These are phyloP conservation scores for Carex arenaria DNA, from an alignment of 202 grass and related monocot species.

Conservation along the genomic window DNA sequence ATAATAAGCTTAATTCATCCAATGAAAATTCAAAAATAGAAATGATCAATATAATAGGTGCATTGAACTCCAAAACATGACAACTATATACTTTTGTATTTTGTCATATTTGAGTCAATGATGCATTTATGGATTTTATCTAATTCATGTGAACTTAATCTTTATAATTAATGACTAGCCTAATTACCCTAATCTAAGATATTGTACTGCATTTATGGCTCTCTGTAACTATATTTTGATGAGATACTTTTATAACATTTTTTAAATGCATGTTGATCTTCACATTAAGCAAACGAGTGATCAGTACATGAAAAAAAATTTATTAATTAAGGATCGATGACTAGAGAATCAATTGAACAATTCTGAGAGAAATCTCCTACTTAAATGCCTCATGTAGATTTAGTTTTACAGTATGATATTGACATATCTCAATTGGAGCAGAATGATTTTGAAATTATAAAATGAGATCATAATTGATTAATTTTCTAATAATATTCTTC, in stretches of 20 bases:
- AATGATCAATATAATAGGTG: too few species aligned
- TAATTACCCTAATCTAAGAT: neutral
- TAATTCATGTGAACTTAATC: neutral
- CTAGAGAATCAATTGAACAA: neutral
- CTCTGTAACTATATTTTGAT: neutral
- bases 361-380: neutral
- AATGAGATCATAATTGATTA: neutral
- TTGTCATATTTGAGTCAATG: neutral
- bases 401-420: too few species aligned
- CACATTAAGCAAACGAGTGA: neutral
- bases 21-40: neutral
- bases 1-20: neutral
- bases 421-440: neutral
- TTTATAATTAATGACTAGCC: neutral
- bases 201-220: neutral
- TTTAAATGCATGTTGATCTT: neutral
- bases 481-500: too few species aligned
- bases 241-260: neutral
- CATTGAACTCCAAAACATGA: neutral
- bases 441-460: neutral
- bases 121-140: neutral
- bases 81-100: neutral
- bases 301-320: neutral
- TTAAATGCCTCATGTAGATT: neutral
- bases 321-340: neutral